phyloP scores from a whole-genome alignment of 495 filamentous ascomycete genomes.

The Aspergillus sparsus region DNA sequence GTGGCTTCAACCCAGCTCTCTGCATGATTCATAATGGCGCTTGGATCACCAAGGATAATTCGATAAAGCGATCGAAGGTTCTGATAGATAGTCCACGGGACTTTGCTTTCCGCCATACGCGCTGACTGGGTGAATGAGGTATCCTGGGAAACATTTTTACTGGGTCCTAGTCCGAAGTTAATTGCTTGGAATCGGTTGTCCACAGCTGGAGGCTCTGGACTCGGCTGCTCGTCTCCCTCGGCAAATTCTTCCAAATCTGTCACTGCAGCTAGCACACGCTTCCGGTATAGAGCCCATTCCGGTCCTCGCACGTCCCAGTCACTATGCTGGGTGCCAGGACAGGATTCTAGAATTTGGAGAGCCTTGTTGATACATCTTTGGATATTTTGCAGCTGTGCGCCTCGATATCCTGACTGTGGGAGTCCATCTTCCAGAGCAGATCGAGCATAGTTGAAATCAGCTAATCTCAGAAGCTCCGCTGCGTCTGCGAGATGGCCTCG shows the following conservation, averaged over 20 bases:
- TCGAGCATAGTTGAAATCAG: constrained; percentile 72
- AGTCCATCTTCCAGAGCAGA: constrained; percentile 58
- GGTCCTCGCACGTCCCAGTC: constrained; percentile 76
- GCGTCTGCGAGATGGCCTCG: constrained; percentile 69
- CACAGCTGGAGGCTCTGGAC: constrained; percentile 28
- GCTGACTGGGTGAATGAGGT: constrained; percentile 60
- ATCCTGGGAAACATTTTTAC: constrained; percentile 24
- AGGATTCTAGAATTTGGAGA: constrained; percentile 64
- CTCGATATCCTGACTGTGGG: constrained; percentile 64
- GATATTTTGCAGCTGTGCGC: constrained; percentile 70
- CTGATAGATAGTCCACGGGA: constrained; percentile 85
- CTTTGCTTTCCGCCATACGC: constrained; percentile 73
- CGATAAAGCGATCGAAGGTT: constrained; percentile 74
- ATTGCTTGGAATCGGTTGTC: constrained; percentile 49
- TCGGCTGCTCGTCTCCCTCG: constrained; percentile 61
- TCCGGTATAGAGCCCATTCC: constrained; percentile 79
- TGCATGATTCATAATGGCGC: constrained; percentile 66
- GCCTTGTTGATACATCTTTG: constrained; percentile 66
- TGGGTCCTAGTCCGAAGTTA: constrained; percentile 54
- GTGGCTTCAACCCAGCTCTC: constrained; percentile 89
- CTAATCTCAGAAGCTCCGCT: constrained; percentile 61
- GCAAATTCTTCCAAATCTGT: constrained; percentile 71
- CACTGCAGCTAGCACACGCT: constrained; percentile 63
- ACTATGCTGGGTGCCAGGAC: constrained; percentile 60
- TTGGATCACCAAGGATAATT: constrained; percentile 67